Base-by-base conservation (phyloP, 2,329 filamentous ascomycete genomes). In the Epicoccum sorghinum region DNA sequence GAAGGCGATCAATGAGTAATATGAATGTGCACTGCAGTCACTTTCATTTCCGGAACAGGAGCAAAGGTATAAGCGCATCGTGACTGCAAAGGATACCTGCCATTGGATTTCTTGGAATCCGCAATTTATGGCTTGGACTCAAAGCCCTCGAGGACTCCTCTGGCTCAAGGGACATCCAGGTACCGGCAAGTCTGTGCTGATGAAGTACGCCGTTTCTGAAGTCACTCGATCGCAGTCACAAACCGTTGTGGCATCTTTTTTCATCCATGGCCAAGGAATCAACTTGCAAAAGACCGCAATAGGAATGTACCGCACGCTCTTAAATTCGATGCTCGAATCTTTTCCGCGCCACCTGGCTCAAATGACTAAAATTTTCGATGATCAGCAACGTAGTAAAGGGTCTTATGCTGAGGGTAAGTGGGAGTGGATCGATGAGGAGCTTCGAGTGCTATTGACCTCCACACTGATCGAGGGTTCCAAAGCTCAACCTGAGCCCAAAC, bases 111-210 rank as follows among this genome's bases (percentile, higher is more conserved):
- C 75, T 0, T 46, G 65, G 1, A 62, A 65, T 24, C 5, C 58
- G 0, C 48, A 71, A 43, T 80, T 76, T 47, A 41, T 47, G 4
- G 52, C 65, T 3, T 80, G 77, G 78, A 62, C 72, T 13, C 57
- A 77, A 35, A 44, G 49, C 0, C 10, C 35, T 4, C 61, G 67
- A 0, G 54, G 54, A 1, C 33, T 57, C 4, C 43, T 57, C 6
- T 57, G 48, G 54, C 77, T 82, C n/a, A 73, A 72, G 41, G 79
- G 79, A 13, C 47, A 56, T 2, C 47, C 52, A 0, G 57, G 52
- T 13, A 12, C 38, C 4, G 57, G 57, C 13, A 82, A 82, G 45
- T 82, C 75, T 23, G 75, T 70, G 6, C 47, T 75, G 9, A 74
- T 76, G 65, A 75, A 75, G 13, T 25, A 38, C 5, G 47, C 40